Conservation (phyloP, 345 rosid genomes). For the Eucalyptus cloeziana region DNA sequence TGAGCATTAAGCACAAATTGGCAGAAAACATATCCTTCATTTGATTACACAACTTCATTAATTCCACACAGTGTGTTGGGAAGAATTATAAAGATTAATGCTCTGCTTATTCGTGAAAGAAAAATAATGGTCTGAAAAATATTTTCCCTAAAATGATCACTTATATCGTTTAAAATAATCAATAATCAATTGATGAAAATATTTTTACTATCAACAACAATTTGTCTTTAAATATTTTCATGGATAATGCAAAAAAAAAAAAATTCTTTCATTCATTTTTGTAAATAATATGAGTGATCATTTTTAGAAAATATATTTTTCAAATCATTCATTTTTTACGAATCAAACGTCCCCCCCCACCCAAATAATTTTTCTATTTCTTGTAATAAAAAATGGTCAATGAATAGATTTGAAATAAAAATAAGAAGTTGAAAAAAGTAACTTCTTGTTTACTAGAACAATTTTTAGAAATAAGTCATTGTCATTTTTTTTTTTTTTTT, state of each 20-base stretch:
- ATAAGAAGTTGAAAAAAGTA: no score
- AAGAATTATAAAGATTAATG: not conserved
- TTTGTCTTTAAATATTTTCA: not conserved
- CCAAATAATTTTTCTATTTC: no score
- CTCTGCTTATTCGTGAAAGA: not conserved
- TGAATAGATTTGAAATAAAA: no score
- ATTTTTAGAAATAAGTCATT: no score
- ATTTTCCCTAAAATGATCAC: not conserved
- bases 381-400: fast-evolving
- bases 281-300: not conserved
- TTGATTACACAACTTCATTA: not conserved
- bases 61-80: not conserved
- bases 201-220: not conserved
- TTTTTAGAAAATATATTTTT: not conserved
- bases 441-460: no score
- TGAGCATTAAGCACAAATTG: not conserved
- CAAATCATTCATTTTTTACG: not conserved
- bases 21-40: not conserved
- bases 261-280: not conserved
- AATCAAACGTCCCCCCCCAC: not conserved
- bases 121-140: not conserved
- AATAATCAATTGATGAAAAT: not conserved
- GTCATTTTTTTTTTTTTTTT: no score
- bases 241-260: not conserved
- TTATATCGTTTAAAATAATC: not conserved